Conservation (phyloP, 176 grass and related monocot genomes). For the Saccharum spontaneum region DNA sequence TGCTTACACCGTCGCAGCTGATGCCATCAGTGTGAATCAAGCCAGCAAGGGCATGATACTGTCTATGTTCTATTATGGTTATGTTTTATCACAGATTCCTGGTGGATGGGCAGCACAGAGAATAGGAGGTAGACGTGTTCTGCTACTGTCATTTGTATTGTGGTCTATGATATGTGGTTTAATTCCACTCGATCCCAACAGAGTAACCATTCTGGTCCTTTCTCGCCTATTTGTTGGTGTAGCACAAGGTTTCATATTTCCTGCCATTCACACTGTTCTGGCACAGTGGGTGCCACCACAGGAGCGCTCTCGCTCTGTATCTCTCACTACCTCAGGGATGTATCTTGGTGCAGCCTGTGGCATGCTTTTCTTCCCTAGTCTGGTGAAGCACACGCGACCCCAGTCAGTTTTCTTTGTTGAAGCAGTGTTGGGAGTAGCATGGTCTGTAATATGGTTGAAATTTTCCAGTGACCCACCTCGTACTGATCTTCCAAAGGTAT, state of each 20-base stretch:
- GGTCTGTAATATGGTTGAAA: slow-evolving; percentile 78
- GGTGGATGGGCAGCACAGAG: slow-evolving; percentile 78
- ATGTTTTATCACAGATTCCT: slow-evolving; percentile 81
- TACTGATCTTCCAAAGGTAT: slow-evolving; percentile 48
- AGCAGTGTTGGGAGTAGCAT: slow-evolving; percentile 61
- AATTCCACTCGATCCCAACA: slow-evolving; percentile 68
- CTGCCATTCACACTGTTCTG: slow-evolving; percentile 82
- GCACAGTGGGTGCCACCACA: slow-evolving; percentile 87
- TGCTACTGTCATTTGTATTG: slow-evolving; percentile 64
- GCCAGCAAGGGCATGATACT: slow-evolving; percentile 74
- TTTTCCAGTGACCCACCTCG: slow-evolving; percentile 71
- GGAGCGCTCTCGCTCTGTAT: slow-evolving; percentile 80
- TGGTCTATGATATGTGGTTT: slow-evolving; percentile 87
- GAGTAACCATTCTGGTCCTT: slow-evolving; percentile 45
- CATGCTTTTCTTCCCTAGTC: slow-evolving; percentile 68
- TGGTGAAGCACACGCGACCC: slow-evolving; percentile 63
- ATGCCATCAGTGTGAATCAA: slow-evolving; percentile 58
- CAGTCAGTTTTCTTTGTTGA: slow-evolving; percentile 73
- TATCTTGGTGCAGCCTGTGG: slow-evolving; percentile 88
- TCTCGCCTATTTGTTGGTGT: slow-evolving; percentile 80
- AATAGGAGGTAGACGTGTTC: slow-evolving; percentile 67
- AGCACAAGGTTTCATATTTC: slow-evolving; percentile 86
- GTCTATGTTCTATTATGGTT: slow-evolving; percentile 74
- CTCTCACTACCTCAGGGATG: slow-evolving; percentile 87
- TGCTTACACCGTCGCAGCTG: slow-evolving; percentile 67